These are phyloP conservation scores for Cytospora chrysosperma DNA, from an alignment of 2,329 filamentous ascomycete genomes.

Conservation along the genomic window DNA sequence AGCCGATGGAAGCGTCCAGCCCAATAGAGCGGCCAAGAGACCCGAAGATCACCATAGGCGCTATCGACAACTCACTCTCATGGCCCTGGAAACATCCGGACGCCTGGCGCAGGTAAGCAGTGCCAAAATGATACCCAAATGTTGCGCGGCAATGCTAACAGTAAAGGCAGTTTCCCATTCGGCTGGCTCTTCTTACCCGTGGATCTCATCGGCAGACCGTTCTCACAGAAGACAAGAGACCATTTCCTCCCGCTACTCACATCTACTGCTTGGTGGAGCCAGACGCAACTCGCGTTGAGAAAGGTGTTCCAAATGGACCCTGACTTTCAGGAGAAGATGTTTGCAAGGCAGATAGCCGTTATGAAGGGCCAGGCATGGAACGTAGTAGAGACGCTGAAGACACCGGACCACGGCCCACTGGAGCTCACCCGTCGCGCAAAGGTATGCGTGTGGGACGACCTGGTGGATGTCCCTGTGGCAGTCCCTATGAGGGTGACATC, in stretches of 20 bases:
- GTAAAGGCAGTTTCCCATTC: conserved; percentile 82
- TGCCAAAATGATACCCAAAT: neutral
- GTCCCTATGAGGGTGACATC: conserved; percentile 85
- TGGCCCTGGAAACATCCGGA: conserved; percentile 99
- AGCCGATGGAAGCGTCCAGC: conserved; percentile 78
- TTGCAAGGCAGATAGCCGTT: conserved; percentile 94
- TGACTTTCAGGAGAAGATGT: conserved; percentile 99
- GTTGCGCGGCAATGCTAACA: conserved; percentile 27
- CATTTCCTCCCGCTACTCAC: conserved; percentile 96
- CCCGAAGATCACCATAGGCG: conserved; percentile 74
- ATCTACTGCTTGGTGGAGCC: conserved; percentile 94
- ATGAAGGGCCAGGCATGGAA: conserved; percentile 99
- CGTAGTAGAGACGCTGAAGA: conserved; percentile 95
- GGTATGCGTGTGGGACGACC: conserved; percentile 96
- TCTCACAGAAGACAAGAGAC: conserved; percentile 87
- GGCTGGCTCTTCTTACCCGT: conserved; percentile 98
- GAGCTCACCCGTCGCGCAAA: conserved; percentile 87
- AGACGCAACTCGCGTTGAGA: conserved; percentile 84
- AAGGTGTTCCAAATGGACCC: conserved; percentile 87
- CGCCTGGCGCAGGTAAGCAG: conserved; percentile 63
- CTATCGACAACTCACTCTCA: conserved; percentile 96
- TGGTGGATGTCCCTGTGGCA: conserved; percentile 93
- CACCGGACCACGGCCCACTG: conserved; percentile 84
- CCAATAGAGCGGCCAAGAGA: conserved; percentile 43
- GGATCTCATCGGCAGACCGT: conserved; percentile 91